These are phyloP conservation scores for Scheffersomyces spartinae DNA, from an alignment of 805 yeast species.

Conservation along the genomic window DNA sequence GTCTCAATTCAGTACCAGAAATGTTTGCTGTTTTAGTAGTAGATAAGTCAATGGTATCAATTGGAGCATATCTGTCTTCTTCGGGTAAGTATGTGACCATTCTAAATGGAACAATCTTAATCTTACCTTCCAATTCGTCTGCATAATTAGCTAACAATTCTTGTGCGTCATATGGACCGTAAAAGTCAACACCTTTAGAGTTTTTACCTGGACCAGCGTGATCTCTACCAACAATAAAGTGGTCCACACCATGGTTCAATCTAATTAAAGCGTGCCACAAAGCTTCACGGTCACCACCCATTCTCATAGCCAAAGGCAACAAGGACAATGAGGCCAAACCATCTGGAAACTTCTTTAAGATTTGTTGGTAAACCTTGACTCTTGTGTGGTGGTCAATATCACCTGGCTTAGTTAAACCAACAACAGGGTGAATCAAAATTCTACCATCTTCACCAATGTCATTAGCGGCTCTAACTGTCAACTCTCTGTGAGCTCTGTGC, in stretches of 20 bases:
- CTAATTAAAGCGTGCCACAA: slow-evolving; percentile 97
- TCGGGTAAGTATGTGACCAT: slow-evolving; percentile 96
- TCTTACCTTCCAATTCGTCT: slow-evolving; percentile 54
- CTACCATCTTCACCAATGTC: slow-evolving; percentile 67
- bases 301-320: slow-evolving; percentile 94
- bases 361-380: slow-evolving; percentile 88
- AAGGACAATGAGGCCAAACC: slow-evolving; percentile 86
- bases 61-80: slow-evolving; percentile 89
- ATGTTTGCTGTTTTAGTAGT: slow-evolving; percentile 73
- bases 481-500: slow-evolving; percentile 97
- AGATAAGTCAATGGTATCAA: slow-evolving; percentile 75
- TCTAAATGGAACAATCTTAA: slow-evolving; percentile 90
- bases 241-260: slow-evolving; percentile 93
- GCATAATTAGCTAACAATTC: slow-evolving; percentile 66
- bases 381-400: slow-evolving; percentile 97
- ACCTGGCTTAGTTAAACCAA: slow-evolving; percentile 94
- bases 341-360: slow-evolving; percentile 84
- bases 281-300: slow-evolving; percentile 98
- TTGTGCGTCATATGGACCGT: slow-evolving; percentile 97
- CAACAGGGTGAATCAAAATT: slow-evolving; percentile 91
- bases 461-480: slow-evolving; percentile 94
- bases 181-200: slow-evolving; percentile 87
- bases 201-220: slow-evolving; percentile 93
- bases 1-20: slow-evolving; percentile 91
- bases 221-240: slow-evolving; percentile 95